Conservation (phyloP, 2,329 filamentous ascomycete species). For the Nigrospora sphaerica region DNA sequence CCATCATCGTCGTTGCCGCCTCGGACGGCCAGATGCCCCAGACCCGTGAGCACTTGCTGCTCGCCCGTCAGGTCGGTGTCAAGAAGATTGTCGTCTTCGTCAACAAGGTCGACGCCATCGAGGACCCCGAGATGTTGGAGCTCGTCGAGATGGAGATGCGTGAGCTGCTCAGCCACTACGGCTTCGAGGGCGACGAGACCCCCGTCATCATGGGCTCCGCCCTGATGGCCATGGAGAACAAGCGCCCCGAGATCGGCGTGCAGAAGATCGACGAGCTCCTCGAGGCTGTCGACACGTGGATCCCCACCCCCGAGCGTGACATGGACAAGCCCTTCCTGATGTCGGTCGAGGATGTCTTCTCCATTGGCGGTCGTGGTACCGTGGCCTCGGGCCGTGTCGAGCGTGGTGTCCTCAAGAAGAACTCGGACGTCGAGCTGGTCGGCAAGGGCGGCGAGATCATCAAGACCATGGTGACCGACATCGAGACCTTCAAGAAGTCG, state of each 20-base stretch:
- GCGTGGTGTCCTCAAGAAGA: conserved; percentile 89
- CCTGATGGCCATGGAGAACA: conserved; percentile 84
- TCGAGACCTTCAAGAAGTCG: conserved; percentile 99
- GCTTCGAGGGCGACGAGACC: conserved; percentile 96
- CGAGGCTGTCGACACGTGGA: conserved; percentile 86
- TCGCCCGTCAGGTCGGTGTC: conserved; percentile 96
- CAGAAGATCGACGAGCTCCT: conserved; percentile 89
- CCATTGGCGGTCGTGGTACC: conserved; percentile 87
- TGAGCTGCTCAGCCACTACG: conserved; percentile 85
- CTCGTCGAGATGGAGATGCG: conserved; percentile 99
- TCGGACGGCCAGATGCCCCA: conserved; percentile 99
- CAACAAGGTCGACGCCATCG: conserved; percentile 97
- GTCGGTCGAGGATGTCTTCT: conserved; percentile 92
- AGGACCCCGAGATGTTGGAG: conserved; percentile 99
- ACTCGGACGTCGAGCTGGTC: conserved; percentile 89
- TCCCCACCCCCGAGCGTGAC: conserved; percentile 89
- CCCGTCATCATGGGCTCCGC: conserved; percentile 96
- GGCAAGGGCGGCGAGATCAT: conserved; percentile 76
- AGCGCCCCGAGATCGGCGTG: conserved; percentile 78
- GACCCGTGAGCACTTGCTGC: conserved; percentile 95
- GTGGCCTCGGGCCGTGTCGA: conserved; percentile 96
- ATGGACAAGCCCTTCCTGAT: conserved; percentile 98
- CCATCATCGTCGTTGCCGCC: conserved; percentile 96
- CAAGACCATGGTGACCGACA: conserved; percentile 99
- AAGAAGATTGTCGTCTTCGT: conserved; percentile 98